Evolutionary conservation across 495 filamentous ascomycete species (phyloP).

Genomic region (Talaromyces nanjingensis): DNA sequence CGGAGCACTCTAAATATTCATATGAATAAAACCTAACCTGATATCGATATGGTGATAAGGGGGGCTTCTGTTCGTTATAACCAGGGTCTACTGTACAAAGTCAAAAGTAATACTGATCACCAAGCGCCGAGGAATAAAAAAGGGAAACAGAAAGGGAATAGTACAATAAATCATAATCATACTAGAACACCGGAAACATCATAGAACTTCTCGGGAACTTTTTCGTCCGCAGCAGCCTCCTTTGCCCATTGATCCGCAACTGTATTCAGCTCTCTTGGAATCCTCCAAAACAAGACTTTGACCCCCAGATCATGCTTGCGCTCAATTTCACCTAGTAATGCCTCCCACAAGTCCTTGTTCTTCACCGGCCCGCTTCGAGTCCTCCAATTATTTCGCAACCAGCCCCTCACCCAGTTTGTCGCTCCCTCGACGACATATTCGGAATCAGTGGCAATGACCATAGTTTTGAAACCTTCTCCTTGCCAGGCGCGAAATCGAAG

Average conservation of each 20-base stretch:
- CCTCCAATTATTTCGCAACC: conserved; percentile 24
- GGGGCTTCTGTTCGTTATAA: too few species aligned
- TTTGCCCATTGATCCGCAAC: conserved; percentile 21
- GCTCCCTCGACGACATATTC: conserved; percentile 28
- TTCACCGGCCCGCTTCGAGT: conserved; percentile 18
- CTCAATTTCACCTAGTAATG: conserved; percentile 14
- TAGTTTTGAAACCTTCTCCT: conserved; percentile 17
- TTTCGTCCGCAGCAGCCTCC: conserved; percentile 10
- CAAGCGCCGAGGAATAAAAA: too few species aligned
- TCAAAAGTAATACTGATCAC: too few species aligned
- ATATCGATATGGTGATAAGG: too few species aligned
- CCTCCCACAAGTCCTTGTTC: conserved; percentile 35
- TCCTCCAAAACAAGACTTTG: conserved; percentile 29
- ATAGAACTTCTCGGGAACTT: background rate
- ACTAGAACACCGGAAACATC: conserved; percentile 7
- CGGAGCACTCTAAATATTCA: too few species aligned
- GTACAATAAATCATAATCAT: background rate
- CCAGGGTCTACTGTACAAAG: too few species aligned
- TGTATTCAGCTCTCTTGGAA: conserved; percentile 21
- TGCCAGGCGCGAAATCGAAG: conserved; percentile 20
- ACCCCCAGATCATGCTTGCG: conserved; percentile 14
- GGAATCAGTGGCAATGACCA: conserved; percentile 35
- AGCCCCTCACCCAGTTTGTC: conserved; percentile 19
- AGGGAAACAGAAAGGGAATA: too few species aligned
- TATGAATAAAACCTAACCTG: too few species aligned